Evolutionary conservation across 2,329 filamentous ascomycete species (phyloP).

Genomic region (Aurifilum marmelostoma): DNA sequence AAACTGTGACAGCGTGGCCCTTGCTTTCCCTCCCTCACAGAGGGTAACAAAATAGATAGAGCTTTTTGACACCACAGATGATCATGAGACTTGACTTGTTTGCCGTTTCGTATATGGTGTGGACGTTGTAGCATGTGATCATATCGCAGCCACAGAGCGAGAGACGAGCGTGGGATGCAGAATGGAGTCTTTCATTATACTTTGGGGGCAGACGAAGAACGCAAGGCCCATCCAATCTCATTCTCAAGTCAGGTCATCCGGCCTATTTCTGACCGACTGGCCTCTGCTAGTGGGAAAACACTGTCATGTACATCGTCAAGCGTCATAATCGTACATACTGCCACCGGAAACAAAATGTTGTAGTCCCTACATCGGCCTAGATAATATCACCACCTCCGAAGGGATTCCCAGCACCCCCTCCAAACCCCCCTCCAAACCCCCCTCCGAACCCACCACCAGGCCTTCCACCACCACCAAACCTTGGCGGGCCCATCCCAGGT

Average conservation of each 20-base stretch:
- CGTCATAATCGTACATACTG: conserved; percentile 8
- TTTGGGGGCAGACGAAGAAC: not conserved
- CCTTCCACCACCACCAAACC: conserved; percentile 49
- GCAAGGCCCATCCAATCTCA: not conserved
- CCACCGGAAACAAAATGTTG: not conserved
- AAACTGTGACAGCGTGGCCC: too few relatives aligned
- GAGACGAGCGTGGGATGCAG: not conserved
- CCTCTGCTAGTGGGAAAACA: not conserved
- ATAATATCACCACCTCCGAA: conserved; percentile 44
- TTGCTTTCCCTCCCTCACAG: too few relatives aligned
- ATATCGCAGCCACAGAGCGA: not conserved
- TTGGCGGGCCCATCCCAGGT: conserved; percentile 58
- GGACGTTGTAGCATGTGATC: not conserved
- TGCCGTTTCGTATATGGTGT: not conserved
- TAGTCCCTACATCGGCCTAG: conserved; percentile 26
- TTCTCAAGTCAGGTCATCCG: not conserved
- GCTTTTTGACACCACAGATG: not conserved
- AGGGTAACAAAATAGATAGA: not conserved
- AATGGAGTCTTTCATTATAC: not conserved
- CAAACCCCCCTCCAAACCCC: conserved; percentile 38
- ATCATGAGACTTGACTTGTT: too few relatives aligned
- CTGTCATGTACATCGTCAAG: not conserved
- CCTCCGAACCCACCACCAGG: conserved; percentile 42
- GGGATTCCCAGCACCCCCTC: conserved; percentile 41
- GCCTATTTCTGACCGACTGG: not conserved